Evolutionary conservation across 441 rosid species (phyloP), one percentile per base, ranked within the genome.

Genomic region (Macaranga tanarius): DNA sequence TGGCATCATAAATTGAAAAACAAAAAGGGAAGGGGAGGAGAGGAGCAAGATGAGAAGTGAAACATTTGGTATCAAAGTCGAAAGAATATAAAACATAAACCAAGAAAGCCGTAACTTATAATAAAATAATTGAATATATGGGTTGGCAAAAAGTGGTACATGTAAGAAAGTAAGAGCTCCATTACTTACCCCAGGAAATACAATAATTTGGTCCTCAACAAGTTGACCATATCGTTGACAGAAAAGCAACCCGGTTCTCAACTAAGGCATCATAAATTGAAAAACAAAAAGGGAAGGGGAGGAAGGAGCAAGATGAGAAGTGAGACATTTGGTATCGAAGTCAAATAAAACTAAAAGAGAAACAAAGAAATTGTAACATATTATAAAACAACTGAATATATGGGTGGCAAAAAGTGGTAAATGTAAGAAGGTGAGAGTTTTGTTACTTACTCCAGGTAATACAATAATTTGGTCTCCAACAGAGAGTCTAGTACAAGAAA

Each of bases 401-500:
- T 44, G 22, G 40, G 58, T 25, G 16, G 12, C 42, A 9, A 16
- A 70, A 20, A 63, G 16, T 12, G 11, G 22, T 22, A 23, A 10
- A 13, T 5, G 28, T 31, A 67, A 31, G 47, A 31, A 63, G 63
- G 63, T 11, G 26, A 69, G 52, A 40, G 72, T 31, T 68, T 31
- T 57, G 75, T 74, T 80, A 84, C 96, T 89, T 82, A 94, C 99
- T 77, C 97, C 99, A 69, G 99, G 99, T 66, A 88, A 81, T 65
- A 94, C 88, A 79, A 90, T 82, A 88, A 94, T 84, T 73, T 81
- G 87, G 74, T 94, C 99, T 73, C 97, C 99, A 45, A 95, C 84
- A 80, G 95, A 86, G 73, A 95, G 92, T 78, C 86, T 89, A 74
- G 81, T 76, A 71, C 95, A 86, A 63, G 97, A 92, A 78, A 95